A percentile compares a stretch with the other conserved stretches of the same genome.
These are phyloP conservation scores for Yamadazyma philogaea DNA, from an alignment of 805 yeast genomes.

Conservation along the genomic window DNA sequence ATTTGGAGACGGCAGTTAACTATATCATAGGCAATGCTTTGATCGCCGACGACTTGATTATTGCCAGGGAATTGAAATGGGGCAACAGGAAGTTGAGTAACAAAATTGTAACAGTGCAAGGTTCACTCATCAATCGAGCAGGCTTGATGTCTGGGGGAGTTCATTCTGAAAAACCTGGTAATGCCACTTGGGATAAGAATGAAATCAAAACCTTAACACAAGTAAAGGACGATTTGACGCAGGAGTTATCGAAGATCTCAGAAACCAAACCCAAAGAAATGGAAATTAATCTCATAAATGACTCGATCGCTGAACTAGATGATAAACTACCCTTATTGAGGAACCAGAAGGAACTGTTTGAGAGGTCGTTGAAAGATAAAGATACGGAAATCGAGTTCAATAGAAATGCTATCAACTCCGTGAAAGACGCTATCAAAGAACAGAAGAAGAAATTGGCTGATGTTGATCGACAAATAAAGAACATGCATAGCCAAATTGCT, in stretches of 20 bases:
- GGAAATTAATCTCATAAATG: constrained; percentile 53
- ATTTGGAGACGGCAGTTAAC: constrained; percentile 71
- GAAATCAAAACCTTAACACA: constrained; percentile 54
- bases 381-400: constrained; percentile 53
- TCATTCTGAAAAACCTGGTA: constrained; percentile 39
- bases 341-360: constrained; percentile 41
- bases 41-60: constrained; percentile 65
- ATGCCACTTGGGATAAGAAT: constrained; percentile 64
- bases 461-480: constrained; percentile 21
- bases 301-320: constrained; percentile 39
- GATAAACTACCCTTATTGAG: constrained; percentile 44
- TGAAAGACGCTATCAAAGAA: constrained; percentile 13
- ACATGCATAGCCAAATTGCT: constrained; percentile 17
- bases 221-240: constrained; percentile 48
- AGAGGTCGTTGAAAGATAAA: constrained; percentile 45
- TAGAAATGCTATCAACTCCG: constrained; percentile 17
- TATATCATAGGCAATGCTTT: constrained; percentile 78
- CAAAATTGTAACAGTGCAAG: constrained; percentile 78
- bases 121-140: constrained; percentile 77
- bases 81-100: constrained; percentile 46
- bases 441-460: constrained; percentile 16
- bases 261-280: constrained; percentile 52
- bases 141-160: constrained; percentile 94
- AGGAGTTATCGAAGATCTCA: constrained; percentile 48
- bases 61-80: constrained; percentile 77